Evolutionary conservation across 208 protist species (phyloP).

Genomic region (Trypanosoma boissoni): DNA sequence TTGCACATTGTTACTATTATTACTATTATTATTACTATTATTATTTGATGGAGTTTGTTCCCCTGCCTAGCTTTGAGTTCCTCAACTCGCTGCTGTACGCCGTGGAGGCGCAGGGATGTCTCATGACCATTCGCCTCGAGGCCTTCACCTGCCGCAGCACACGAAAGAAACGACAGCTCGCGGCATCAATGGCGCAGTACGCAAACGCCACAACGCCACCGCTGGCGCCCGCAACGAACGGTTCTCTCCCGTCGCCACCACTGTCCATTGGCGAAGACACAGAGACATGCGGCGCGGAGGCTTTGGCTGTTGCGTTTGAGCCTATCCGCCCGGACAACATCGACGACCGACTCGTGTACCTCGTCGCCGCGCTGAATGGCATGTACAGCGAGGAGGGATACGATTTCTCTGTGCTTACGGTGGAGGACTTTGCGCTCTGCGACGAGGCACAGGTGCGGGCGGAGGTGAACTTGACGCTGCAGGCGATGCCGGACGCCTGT

Average conservation of each 20-base stretch:
- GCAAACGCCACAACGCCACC: slow-evolving; percentile 56
- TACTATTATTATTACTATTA: not conserved
- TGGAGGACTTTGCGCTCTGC: slow-evolving; percentile 58
- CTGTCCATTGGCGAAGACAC: slow-evolving; percentile 9
- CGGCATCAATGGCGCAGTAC: slow-evolving; percentile 46
- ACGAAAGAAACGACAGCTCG: slow-evolving; percentile 53
- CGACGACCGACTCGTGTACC: slow-evolving; percentile 68
- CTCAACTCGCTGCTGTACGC: slow-evolving; percentile 71
- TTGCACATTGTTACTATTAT: not conserved
- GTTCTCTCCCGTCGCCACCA: slow-evolving; percentile 22
- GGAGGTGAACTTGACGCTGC: slow-evolving; percentile 44
- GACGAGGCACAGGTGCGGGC: slow-evolving; percentile 38
- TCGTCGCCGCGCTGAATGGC: slow-evolving; percentile 67
- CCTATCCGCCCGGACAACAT: slow-evolving; percentile 31
- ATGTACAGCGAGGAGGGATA: slow-evolving; percentile 73
- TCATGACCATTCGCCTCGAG: slow-evolving; percentile 61
- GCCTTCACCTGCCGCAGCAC: slow-evolving; percentile 81
- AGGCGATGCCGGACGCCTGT: slow-evolving; percentile 44
- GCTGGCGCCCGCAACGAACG: slow-evolving; percentile 30
- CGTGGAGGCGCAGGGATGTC: slow-evolving; percentile 67
- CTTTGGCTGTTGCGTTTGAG: slow-evolving; percentile 12
- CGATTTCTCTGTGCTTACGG: slow-evolving; percentile 73
- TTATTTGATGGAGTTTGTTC: slow-evolving; percentile 70
- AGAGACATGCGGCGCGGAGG: not conserved
- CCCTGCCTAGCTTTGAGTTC: slow-evolving; percentile 57